Percentiles rank a stretch among this genome's conserved stretches.
Conservation (phyloP, 2,329 filamentous ascomycete species). For the Arthroderma uncinatum region DNA sequence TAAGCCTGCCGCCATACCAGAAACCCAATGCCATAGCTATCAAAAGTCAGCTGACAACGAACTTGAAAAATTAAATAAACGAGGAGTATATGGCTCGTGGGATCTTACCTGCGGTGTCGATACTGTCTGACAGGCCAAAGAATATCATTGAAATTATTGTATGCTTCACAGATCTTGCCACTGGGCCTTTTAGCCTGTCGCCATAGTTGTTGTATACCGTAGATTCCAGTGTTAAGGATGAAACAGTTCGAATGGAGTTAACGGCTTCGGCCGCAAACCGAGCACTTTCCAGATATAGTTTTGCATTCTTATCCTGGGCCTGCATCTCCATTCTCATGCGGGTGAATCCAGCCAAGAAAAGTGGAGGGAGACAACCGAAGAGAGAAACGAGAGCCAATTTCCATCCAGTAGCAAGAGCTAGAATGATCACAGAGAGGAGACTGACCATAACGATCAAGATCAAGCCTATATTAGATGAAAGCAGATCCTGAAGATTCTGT, state of each 20-base stretch:
- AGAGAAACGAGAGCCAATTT: conserved; percentile 60
- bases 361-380: conserved; percentile 34
- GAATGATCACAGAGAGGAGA: conserved; percentile 54
- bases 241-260: conserved; percentile 40
- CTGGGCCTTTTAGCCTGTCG: conserved; percentile 36
- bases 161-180: conserved; percentile 46
- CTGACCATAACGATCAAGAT: conserved; percentile 66
- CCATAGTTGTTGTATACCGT: conserved; percentile 32
- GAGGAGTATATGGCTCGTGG: background rate
- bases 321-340: conserved; percentile 41
- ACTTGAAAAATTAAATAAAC: background rate
- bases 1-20: conserved; percentile 51
- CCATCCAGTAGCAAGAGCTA: conserved; percentile 63
- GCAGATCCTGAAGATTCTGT: conserved; percentile 44
- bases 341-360: conserved; percentile 21
- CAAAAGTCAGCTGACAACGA: conserved; percentile 10
- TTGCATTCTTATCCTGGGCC: conserved; percentile 37
- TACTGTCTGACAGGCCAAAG: conserved; percentile 56
- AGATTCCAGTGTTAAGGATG: conserved; percentile 39
- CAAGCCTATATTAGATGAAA: conserved; percentile 69
- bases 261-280: conserved; percentile 42
- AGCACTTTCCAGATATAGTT: conserved; percentile 39
- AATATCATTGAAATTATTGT: conserved; percentile 50
- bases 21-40: conserved; percentile 40
- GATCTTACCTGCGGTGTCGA: conserved; percentile 28